These are phyloP conservation scores for Talaromyces verruculosus DNA, from an alignment of 2,329 filamentous ascomycete genomes.

Conservation along the genomic window DNA sequence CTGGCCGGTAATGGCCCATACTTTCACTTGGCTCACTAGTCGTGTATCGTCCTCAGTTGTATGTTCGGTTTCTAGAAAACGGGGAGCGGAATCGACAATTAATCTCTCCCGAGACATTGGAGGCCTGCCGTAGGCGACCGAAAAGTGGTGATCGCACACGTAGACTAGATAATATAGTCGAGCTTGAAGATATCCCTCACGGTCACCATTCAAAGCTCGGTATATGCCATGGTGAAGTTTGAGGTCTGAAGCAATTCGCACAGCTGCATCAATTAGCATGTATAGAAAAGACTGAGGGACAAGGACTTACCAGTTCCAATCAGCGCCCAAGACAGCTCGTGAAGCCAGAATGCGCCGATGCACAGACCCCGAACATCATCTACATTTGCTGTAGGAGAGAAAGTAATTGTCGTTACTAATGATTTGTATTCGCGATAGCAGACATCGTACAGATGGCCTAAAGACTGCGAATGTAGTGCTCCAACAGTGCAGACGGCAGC, in stretches of 20 bases:
- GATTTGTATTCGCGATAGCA: slow-evolving; percentile 48
- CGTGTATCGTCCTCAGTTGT: slow-evolving; percentile 36
- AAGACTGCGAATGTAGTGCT: slow-evolving; percentile 43
- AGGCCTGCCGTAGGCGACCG: slow-evolving; percentile 37
- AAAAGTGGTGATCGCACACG: slow-evolving; percentile 42
- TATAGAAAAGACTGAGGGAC: background rate
- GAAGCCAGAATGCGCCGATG: slow-evolving; percentile 52
- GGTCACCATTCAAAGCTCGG: slow-evolving; percentile 27
- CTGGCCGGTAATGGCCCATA: slow-evolving; percentile 35
- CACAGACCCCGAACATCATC: slow-evolving; percentile 51
- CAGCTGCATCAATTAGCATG: slow-evolving; percentile 21
- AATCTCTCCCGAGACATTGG: slow-evolving; percentile 38
- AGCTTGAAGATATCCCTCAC: slow-evolving; percentile 27
- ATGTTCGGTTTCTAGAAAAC: slow-evolving; percentile 31
- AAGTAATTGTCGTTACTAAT: slow-evolving; percentile 47
- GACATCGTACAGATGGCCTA: slow-evolving; percentile 30
- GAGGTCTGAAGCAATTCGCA: slow-evolving; percentile 28
- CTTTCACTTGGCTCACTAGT: slow-evolving; percentile 37
- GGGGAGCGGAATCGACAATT: slow-evolving; percentile 31
- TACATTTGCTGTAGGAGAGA: slow-evolving; percentile 45
- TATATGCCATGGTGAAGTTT: slow-evolving; percentile 29
- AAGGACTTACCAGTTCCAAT: slow-evolving; percentile 20
- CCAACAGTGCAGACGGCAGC: slow-evolving; percentile 48
- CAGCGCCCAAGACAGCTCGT: slow-evolving; percentile 40
- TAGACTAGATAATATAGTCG: slow-evolving; percentile 39